Evolutionary conservation across 2,329 filamentous ascomycete genomes (phyloP), one percentile per base, ranked within the genome.

Genomic region (Trichoderma breve): DNA sequence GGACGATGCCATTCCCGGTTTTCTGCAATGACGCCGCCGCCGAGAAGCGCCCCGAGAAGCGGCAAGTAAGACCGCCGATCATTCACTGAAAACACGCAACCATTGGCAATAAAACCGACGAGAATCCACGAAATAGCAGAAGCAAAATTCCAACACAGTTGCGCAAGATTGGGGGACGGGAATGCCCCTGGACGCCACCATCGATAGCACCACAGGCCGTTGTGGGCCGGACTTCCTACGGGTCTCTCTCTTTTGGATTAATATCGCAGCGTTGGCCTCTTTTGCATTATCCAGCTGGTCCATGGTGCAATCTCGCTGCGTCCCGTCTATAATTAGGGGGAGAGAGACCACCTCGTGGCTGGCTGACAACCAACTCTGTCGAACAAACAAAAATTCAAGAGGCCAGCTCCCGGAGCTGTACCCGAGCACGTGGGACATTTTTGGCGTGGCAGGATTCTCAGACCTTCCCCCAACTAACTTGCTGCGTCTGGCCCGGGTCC

Each of bases 371-470:
- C 36, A 30, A 30, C 15, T 21, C 11, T 34, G 57, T 34, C n/a
- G 3, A 32, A n/a, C 6, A 60, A 60, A 30, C 39, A n/a, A 21
- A 21, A n/a, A 32, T 34, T 30, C 39, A 43, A 15, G 28, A 39
- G n/a, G 12, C 8, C 57, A 47, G 26, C 63, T 32, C 32, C 53
- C 63, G 61, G 70, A 67, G 36, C 61, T 11, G 26, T 47, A 53
- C 39, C 64, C 67, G 57, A 70, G 57, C 67, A 70, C 67, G 67
- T 70, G 67, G 67, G 67, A 62, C 39, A 6, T 47, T 14, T 62
- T 39, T n/a, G 57, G 36, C 39, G 21, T 53, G 34, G 66, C 34
- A 69, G 36, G 21, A 34, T 32, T 61, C 30, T 60, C 21, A 58
- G 51, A 43, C 24, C 28, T 53, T 36, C 34, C 18, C 26, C 55